Base-by-base conservation (phyloP, 495 filamentous ascomycete species). In the Amorphotheca resinae region DNA sequence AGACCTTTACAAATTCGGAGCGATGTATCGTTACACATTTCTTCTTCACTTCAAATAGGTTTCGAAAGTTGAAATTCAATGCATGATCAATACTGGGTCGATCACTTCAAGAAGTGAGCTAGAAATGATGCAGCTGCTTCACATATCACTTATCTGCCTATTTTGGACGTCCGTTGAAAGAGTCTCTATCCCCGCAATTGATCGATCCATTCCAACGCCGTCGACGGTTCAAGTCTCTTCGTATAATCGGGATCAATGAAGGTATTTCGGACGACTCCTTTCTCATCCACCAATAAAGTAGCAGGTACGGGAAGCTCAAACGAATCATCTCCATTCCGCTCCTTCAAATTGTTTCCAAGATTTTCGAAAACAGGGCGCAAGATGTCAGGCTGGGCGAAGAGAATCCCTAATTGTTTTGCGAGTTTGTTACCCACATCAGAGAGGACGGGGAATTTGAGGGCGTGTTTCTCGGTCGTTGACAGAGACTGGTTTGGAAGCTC, bases 381-480 rank as follows among this genome's bases (percentile, higher is more conserved):
- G 2, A 45, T 28, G 16, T 62, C 54, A 1, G 57, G 52, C 49
- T 50, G 43, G 4, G 46, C 32, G 26, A 50, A 61, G 16, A 59
- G 25, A 16, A 65, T 52, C 0, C 61, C 61, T 5, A 67, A 48
- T 44, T 64, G 21, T 20, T 44, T 46, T 3, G 64, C 63, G 32
- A 55, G 47, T 34, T 52, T 37, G 35, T 68, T 65, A 7, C 56
- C 53, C 1, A 60, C 44, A 41, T 68, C 64, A 0, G 60, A 58
- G 8, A 68, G 50, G 12, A 68, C 61, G 1, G 56, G 46, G 32
- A 62, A 68, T 32, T 64, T 47, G 8, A 67, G 49, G 0, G 46
- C 53, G 25, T 59, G 34, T 38, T 63, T 66, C 46, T 65, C 60
- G 0, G 44, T 31, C 1, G 50, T 59, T 5, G 46, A 45, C 22